These are phyloP conservation scores for Fibroporia radiculosa DNA, from an alignment of 768 basidiomycete genomes.

Conservation along the genomic window DNA sequence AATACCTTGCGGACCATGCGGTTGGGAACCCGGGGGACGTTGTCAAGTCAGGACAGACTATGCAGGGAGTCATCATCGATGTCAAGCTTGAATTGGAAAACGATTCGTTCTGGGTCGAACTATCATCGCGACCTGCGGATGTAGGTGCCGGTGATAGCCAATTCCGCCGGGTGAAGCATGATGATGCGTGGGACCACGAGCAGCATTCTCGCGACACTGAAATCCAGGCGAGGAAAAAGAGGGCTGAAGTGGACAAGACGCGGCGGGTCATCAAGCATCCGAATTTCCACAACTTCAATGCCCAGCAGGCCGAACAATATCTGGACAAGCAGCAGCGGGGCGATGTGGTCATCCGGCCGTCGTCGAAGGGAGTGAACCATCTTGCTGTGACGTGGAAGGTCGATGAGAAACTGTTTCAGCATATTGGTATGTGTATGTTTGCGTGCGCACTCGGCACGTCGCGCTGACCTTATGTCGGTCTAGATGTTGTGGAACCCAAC, in stretches of 20 bases:
- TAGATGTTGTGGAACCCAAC: conserved; percentile 80
- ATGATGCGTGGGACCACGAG: conserved; percentile 59
- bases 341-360: conserved; percentile 94
- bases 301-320: conserved; percentile 81
- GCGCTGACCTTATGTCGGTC: conserved; percentile 6
- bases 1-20: conserved; percentile 48
- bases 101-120: conserved; percentile 60
- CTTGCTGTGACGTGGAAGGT: conserved; percentile 99
- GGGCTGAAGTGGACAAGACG: conserved; percentile 70
- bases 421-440: conserved; percentile 76
- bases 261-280: conserved; percentile 94
- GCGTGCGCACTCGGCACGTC: no score
- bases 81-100: conserved; percentile 55
- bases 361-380: conserved; percentile 89
- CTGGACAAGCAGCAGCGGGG: conserved; percentile 88
- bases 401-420: conserved; percentile 91
- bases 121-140: conserved; percentile 65
- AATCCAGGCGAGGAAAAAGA: conserved; percentile 72
- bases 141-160: conserved; percentile 53
- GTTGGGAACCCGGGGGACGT: conserved; percentile 33
- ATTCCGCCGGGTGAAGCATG: conserved; percentile 51
- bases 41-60: conserved; percentile 71
- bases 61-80: conserved; percentile 72
- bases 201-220: conserved; percentile 63
- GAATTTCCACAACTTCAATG: conserved; percentile 94